These are phyloP conservation scores for Backusella westeae DNA, from an alignment of 192 early-diverging fungal species.

Conservation along the genomic window DNA sequence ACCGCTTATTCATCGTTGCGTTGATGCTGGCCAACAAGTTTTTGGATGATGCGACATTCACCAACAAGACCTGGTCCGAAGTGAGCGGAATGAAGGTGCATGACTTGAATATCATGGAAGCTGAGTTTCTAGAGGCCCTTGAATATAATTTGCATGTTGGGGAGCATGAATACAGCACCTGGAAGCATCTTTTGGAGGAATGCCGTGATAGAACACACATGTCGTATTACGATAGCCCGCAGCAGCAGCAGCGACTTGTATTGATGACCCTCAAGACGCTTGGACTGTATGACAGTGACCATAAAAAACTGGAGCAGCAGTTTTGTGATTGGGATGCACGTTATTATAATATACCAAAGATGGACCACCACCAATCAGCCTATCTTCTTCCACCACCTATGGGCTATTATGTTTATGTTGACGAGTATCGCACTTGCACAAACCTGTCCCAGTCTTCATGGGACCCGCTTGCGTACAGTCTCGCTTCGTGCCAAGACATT, in stretches of 20 bases:
- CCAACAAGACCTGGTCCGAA: constrained; percentile 87
- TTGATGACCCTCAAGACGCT: constrained; percentile 8
- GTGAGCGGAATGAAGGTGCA: constrained; percentile 78
- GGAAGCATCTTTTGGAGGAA: constrained; percentile 52
- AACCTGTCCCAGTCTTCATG: constrained; percentile 15
- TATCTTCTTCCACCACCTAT: constrained; percentile 10
- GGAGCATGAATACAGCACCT: constrained; percentile 61
- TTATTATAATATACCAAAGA: not conserved
- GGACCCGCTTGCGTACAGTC: constrained; percentile 12
- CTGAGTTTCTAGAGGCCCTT: constrained; percentile 76
- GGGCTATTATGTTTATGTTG: not conserved
- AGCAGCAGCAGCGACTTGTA: not conserved
- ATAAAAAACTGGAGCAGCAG: not conserved
- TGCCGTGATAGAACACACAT: constrained; percentile 30
- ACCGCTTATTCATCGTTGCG: constrained; percentile 52
- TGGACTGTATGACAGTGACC: constrained; percentile 10
- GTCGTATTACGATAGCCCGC: constrained; percentile 3
- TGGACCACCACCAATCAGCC: not conserved
- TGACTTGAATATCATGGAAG: constrained; percentile 83
- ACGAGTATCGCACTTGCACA: constrained; percentile 10
- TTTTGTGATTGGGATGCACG: not conserved
- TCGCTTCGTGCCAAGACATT: not conserved
- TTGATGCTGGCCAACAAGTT: constrained; percentile 77
- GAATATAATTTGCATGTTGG: constrained; percentile 72
- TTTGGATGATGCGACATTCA: constrained; percentile 85